Conservation (phyloP, 805 yeast genomes). For the Vanderwaltozyma polyspora region DNA sequence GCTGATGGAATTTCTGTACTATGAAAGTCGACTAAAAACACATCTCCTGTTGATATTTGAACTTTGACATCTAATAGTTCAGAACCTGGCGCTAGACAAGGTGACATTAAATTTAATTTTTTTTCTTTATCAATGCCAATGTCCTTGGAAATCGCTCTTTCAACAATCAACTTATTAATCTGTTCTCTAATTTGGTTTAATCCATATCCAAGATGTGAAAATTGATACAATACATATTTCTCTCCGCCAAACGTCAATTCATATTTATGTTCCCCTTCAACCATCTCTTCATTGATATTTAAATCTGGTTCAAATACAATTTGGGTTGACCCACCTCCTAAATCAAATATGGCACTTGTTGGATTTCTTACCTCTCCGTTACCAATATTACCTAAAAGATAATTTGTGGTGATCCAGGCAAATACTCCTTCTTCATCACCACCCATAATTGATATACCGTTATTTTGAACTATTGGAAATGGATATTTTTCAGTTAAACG, state of each 20-base stretch:
- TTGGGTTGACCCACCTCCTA: constrained; percentile 98
- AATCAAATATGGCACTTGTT: constrained; percentile 94
- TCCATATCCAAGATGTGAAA: constrained; percentile 92
- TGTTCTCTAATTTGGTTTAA: constrained; percentile 86
- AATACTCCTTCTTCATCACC: constrained; percentile 97
- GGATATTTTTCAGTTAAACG: constrained; percentile 78
- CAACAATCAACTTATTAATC: constrained; percentile 57
- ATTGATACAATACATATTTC: constrained; percentile 76
- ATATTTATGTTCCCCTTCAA: constrained; percentile 83
- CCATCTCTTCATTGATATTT: constrained; percentile 47
- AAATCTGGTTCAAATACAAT: constrained; percentile 94
- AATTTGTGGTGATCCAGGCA: constrained; percentile 98
- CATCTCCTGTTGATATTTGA: constrained; percentile 36
- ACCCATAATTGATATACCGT: constrained; percentile 82
- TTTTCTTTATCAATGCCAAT: constrained; percentile 31
- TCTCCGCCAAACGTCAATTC: constrained; percentile 71
- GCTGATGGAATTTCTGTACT: constrained; percentile 55
- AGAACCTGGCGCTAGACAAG: constrained; percentile 76
- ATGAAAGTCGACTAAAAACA: constrained; percentile 43
- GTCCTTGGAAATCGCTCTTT: constrained; percentile 35
- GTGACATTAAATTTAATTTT: constrained; percentile 46
- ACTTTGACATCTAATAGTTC: constrained; percentile 49
- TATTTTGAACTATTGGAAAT: constrained; percentile 74
- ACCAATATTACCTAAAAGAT: constrained; percentile 88
- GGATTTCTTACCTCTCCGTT: constrained; percentile 52